Conservation (phyloP, 2,329 filamentous ascomycete genomes). For the Venturia asperata region DNA sequence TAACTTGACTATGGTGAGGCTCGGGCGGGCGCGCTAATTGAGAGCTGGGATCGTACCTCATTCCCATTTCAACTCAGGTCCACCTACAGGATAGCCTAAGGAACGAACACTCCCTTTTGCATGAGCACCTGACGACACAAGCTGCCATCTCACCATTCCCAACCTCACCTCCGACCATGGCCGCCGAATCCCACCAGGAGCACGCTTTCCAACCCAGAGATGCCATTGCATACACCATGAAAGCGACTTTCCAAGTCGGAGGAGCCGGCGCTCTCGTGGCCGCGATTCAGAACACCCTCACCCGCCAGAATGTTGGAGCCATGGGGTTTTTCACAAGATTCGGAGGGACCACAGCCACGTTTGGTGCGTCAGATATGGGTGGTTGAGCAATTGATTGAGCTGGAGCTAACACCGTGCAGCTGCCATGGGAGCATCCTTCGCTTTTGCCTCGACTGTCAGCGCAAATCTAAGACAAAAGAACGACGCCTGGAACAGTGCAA, state of each 20-base stretch:
- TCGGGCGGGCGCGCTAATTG: neutral
- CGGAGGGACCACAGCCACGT: slow-evolving; percentile 63
- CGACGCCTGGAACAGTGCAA: slow-evolving; percentile 65
- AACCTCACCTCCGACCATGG: slow-evolving; percentile 10
- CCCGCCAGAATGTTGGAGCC: slow-evolving; percentile 72
- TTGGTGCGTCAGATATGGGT: slow-evolving; percentile 45
- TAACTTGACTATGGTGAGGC: neutral
- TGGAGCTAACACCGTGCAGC: slow-evolving; percentile 42
- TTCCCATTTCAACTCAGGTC: neutral
- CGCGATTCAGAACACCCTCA: slow-evolving; percentile 75
- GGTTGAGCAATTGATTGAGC: neutral
- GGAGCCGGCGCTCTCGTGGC: slow-evolving; percentile 19
- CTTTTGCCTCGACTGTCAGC: slow-evolving; percentile 66
- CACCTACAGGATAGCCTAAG: neutral
- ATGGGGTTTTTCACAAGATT: slow-evolving; percentile 73
- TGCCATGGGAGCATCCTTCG: slow-evolving; percentile 66
- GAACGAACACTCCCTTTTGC: neutral
- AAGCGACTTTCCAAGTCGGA: slow-evolving; percentile 8
- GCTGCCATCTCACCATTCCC: neutral
- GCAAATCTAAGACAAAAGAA: slow-evolving; percentile 83
- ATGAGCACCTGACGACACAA: neutral
- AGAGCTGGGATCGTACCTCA: neutral
- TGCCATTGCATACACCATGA: slow-evolving; percentile 17
- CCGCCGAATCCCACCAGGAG: slow-evolving; percentile 9
- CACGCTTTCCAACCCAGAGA: slow-evolving; percentile 19